These are phyloP conservation scores for Diversispora epigaea DNA, from an alignment of 192 early-diverging fungal genomes.

Conservation along the genomic window DNA sequence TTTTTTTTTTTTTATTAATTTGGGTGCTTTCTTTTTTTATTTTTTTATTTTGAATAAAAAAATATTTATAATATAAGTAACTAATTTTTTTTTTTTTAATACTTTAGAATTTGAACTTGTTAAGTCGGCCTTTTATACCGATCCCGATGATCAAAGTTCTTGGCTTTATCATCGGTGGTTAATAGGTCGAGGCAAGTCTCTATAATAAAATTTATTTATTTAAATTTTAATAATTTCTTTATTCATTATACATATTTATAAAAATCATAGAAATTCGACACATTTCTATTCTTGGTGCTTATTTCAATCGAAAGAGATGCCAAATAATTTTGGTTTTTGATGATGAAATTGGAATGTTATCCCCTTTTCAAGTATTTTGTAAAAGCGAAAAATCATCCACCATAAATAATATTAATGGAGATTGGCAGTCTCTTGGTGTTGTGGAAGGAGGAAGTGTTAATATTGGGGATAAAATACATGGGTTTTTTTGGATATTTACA, in stretches of 20 bases:
- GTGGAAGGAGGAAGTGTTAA: not conserved
- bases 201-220: not conserved
- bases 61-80: conserved; percentile 1
- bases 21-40: not conserved
- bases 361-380: conserved; percentile 3
- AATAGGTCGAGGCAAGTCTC: conserved; percentile 57
- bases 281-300: conserved; percentile 15
- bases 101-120: conserved; percentile 77
- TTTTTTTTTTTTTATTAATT: not conserved
- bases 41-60: not conserved
- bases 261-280: conserved; percentile 23
- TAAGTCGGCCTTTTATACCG: conserved; percentile 90
- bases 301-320: not conserved
- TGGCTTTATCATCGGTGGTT: conserved; percentile 98
- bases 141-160: conserved; percentile 94
- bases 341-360: conserved; percentile 26
- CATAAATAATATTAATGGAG: not conserved
- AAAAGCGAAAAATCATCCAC: not conserved
- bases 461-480: not conserved
- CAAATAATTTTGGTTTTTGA: conserved; percentile 1
- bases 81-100: conserved; percentile 31
- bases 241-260: not conserved
- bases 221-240: not conserved
- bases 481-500: conserved; percentile 22
- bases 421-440: conserved; percentile 1